Evolutionary conservation across 2,329 filamentous ascomycete genomes (phyloP).

Genomic region (Arthrobotrys megalospora): DNA sequence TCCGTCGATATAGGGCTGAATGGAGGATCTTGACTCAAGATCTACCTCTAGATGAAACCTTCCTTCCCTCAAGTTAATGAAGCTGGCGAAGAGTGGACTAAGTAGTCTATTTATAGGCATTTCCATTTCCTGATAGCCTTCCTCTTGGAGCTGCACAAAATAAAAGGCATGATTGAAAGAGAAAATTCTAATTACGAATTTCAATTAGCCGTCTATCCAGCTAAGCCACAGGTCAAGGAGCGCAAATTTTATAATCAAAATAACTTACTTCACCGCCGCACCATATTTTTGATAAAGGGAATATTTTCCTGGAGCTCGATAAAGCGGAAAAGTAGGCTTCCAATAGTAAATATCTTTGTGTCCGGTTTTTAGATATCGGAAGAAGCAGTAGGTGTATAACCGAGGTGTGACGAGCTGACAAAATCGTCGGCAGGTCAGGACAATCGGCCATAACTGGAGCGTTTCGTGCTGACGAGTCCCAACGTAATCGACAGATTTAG

Average conservation of each 20-base stretch:
- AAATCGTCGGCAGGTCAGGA: conserved; percentile 4
- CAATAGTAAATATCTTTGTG: not conserved
- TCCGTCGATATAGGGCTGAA: not conserved
- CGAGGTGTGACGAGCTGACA: not conserved
- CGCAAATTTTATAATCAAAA: too few relatives aligned
- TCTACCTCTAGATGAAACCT: not conserved
- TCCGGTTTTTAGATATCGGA: not conserved
- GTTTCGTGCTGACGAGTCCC: not conserved
- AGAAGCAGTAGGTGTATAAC: not conserved
- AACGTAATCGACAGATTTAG: not conserved
- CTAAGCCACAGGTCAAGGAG: not conserved
- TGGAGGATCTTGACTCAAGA: not conserved
- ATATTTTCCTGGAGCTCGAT: not conserved
- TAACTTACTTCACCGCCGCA: not conserved
- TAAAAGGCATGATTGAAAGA: not conserved
- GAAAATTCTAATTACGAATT: not conserved
- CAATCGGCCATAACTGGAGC: not conserved
- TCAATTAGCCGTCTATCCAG: not conserved
- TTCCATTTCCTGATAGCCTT: not conserved
- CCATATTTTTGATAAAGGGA: not conserved
- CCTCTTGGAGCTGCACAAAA: too few relatives aligned
- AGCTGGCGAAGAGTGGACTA: not conserved
- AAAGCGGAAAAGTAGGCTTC: not conserved
- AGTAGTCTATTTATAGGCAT: not conserved
- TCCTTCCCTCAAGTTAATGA: not conserved